Evolutionary conservation across 1,139 yeast genomes (phyloP).

Genomic region (Taphrina wiesneri): DNA sequence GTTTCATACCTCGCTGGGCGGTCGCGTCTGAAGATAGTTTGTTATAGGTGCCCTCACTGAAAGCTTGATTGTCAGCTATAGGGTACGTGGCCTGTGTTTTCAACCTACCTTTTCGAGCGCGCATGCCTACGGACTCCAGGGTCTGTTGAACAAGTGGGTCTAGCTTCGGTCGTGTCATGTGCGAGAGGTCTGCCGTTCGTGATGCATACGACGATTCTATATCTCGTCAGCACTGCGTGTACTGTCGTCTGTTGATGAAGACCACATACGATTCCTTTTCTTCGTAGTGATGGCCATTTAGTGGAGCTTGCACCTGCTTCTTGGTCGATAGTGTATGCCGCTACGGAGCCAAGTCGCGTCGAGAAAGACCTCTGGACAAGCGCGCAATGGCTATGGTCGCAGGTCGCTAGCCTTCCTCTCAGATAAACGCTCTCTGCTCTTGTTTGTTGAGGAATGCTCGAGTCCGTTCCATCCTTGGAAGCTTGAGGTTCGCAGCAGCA

Average conservation of each 20-base stretch:
- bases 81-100: neutral
- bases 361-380: too few species aligned
- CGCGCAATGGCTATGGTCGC: too few species aligned
- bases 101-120: conserved; percentile 23
- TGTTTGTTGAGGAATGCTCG: too few species aligned
- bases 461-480: too few species aligned
- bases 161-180: conserved; percentile 22
- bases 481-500: too few species aligned
- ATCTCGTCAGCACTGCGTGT: neutral
- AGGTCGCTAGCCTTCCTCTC: too few species aligned
- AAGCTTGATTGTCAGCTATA: neutral
- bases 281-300: neutral
- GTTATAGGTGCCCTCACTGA: conserved; percentile 9
- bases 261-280: neutral
- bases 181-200: conserved; percentile 1
- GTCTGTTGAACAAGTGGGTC: conserved; percentile 22
- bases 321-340: too few species aligned
- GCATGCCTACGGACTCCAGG: conserved; percentile 23
- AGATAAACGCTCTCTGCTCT: too few species aligned
- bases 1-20: conserved; percentile 7
- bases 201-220: neutral
- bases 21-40: neutral
- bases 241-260: neutral
- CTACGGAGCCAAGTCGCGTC: too few species aligned
- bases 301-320: neutral